These are phyloP conservation scores for Leccinum variicolor DNA, from an alignment of 768 basidiomycete genomes.

Conservation along the genomic window DNA sequence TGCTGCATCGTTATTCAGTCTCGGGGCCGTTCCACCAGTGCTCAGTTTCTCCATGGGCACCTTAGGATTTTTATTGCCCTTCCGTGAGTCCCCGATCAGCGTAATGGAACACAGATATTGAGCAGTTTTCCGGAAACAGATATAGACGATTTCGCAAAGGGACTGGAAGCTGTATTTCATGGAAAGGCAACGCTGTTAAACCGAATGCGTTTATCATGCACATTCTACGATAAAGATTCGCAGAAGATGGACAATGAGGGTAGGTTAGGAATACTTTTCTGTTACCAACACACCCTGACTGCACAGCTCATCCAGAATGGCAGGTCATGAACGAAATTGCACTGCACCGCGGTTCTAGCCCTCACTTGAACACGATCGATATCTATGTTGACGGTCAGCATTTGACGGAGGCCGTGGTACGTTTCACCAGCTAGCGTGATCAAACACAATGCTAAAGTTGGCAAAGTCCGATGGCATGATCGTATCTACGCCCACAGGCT, in stretches of 20 bases:
- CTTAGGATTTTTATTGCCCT: slow-evolving; percentile 89
- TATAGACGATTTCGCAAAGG: slow-evolving; percentile 82
- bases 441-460: slow-evolving; percentile 12
- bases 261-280: slow-evolving; percentile 28
- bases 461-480: slow-evolving; percentile 87
- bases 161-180: slow-evolving; percentile 73
- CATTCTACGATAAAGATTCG: slow-evolving; percentile 62
- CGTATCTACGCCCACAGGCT: slow-evolving; percentile 93
- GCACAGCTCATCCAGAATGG: slow-evolving; percentile 53
- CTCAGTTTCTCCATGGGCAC: slow-evolving; percentile 70
- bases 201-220: slow-evolving; percentile 87
- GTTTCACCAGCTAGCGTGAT: slow-evolving; percentile 31
- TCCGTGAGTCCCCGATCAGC: slow-evolving; percentile 56
- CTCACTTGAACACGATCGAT: slow-evolving; percentile 91
- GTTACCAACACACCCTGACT: background rate
- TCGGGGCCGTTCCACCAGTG: slow-evolving; percentile 89
- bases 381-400: slow-evolving; percentile 93
- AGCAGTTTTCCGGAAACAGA: slow-evolving; percentile 43
- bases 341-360: slow-evolving; percentile 86
- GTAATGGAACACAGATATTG: background rate
- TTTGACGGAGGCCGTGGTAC: slow-evolving; percentile 90
- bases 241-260: slow-evolving; percentile 60
- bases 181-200: slow-evolving; percentile 82
- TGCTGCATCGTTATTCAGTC: slow-evolving; percentile 85
- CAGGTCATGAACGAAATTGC: slow-evolving; percentile 98